Evolutionary conservation across 768 basidiomycete genomes (phyloP), one percentile per base, ranked within the genome.

Genomic region (Pulveroboletus sp.): DNA sequence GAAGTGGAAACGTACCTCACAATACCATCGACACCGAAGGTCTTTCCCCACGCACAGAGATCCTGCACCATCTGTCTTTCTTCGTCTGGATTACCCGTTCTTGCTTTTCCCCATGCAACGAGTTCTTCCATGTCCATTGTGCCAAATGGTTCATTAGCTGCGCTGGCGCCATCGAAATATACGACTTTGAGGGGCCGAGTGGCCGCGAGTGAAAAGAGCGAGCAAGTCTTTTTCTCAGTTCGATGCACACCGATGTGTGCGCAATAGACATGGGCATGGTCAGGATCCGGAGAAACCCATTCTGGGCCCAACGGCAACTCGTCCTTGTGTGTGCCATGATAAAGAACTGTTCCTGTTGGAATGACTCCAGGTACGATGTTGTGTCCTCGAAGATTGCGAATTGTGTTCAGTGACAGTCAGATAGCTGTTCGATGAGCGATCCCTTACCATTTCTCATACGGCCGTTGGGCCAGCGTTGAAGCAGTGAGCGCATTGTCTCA

Each of bases 151-250:
- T 76, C 62, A 45, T 77, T 78, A 1, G 68, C 72, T 0, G 73
- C 77, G 44, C 77, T 77, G 37, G 62, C 74, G 0, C 79, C 78
- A 43, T 81, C 79, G 36, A 80, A 80, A 51, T 80, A 79, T 8
- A 80, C 47, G 4, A 80, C 58, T 34, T 72, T 75, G 27, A 80
- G 57, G 1, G 75, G 59, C 16, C 63, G 56, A 24, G 55, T 63
- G 14, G 34, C 17, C 16, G 34, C 34, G 16, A 35, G n/a, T n/a
- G n/a, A n/a, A n/a, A n/a, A n/a, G n/a, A n/a, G n/a, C n/a, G n/a
- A n/a, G n/a, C n/a, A n/a, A n/a, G n/a, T n/a, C n/a, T n/a, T n/a
- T n/a, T n/a, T n/a, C n/a, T n/a, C n/a, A n/a, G n/a, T n/a, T n/a
- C n/a, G n/a, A n/a, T n/a, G n/a, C n/a, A n/a, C n/a, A n/a, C n/a